These are phyloP conservation scores for Trichoderma cornu-damae DNA, from an alignment of 2,329 filamentous ascomycete genomes.

Conservation along the genomic window DNA sequence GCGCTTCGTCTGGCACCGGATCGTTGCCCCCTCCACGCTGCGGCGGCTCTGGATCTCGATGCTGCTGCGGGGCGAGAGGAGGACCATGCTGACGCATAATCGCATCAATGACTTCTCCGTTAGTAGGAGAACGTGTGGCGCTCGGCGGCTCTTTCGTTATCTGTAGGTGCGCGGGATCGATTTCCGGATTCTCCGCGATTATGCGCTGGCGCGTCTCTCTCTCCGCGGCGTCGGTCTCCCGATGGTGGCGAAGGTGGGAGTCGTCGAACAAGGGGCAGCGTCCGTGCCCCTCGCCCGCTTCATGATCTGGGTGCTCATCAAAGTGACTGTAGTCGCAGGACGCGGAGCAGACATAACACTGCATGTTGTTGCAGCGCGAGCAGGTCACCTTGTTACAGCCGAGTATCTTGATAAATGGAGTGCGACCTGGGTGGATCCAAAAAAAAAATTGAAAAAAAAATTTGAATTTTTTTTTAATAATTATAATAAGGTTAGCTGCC, in stretches of 20 bases:
- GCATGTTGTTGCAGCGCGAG: slow-evolving; percentile 49
- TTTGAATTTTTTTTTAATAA: no score
- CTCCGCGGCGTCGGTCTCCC: slow-evolving; percentile 60
- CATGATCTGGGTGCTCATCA: slow-evolving; percentile 46
- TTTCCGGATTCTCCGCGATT: slow-evolving; percentile 53
- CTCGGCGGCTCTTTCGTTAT: slow-evolving; percentile 20
- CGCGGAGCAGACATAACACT: slow-evolving; percentile 69
- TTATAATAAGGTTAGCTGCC: slow-evolving; percentile 19
- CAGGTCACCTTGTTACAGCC: slow-evolving; percentile 87
- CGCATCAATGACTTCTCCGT: no score
- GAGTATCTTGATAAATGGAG: slow-evolving; percentile 70
- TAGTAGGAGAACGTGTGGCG: no score
- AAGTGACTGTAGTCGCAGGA: slow-evolving; percentile 67
- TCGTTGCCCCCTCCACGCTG: no score
- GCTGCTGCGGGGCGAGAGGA: no score
- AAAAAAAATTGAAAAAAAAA: no score
- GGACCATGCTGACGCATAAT: no score
- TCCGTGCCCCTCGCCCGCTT: slow-evolving; percentile 41
- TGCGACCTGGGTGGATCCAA: no score
- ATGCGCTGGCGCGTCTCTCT: slow-evolving; percentile 51
- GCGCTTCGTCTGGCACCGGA: no score
- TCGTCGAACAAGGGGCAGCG: slow-evolving; percentile 67
- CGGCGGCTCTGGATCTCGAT: no score
- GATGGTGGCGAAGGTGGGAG: slow-evolving; percentile 53
- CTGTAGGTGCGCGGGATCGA: slow-evolving; percentile 53